Conservation (phyloP, 139 green algal genomes). For the Gonium pectorale region DNA sequence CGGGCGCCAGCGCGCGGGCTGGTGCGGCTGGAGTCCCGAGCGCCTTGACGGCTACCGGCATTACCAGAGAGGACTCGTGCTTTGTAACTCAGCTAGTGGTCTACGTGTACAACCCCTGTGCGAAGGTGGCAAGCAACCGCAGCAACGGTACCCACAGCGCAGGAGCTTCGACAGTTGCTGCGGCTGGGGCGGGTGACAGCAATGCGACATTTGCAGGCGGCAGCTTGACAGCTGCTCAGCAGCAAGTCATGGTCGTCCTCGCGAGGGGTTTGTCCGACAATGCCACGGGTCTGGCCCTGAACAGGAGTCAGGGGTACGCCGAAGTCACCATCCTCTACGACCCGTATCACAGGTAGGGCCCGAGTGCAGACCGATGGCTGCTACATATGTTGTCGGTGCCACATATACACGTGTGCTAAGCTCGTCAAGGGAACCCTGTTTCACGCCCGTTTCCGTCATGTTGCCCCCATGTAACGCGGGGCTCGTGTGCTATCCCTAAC, state of each 20-base stretch:
- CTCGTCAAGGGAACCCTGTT: neutral
- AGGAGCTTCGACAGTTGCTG: neutral
- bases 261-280: neutral
- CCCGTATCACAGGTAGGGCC: neutral
- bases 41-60: neutral
- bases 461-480: neutral
- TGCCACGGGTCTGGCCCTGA: neutral
- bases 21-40: neutral
- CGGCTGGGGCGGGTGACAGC: neutral
- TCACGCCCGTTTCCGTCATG: neutral
- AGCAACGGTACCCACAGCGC: neutral
- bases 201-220: neutral
- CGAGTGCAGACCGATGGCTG: too few relatives aligned
- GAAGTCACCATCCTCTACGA: too few relatives aligned
- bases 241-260: neutral
- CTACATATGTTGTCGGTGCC: neutral
- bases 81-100: slow-evolving; percentile 14
- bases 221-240: neutral
- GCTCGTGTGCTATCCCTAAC: neutral
- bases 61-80: slow-evolving; percentile 5
- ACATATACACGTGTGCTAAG: neutral
- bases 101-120: slow-evolving; percentile 33
- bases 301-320: slow-evolving; percentile 1
- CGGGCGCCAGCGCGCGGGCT: too few relatives aligned
- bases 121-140: neutral